Evolutionary conservation across 2,329 filamentous ascomycete species (phyloP).

Genomic region (Arthroderma sp.): DNA sequence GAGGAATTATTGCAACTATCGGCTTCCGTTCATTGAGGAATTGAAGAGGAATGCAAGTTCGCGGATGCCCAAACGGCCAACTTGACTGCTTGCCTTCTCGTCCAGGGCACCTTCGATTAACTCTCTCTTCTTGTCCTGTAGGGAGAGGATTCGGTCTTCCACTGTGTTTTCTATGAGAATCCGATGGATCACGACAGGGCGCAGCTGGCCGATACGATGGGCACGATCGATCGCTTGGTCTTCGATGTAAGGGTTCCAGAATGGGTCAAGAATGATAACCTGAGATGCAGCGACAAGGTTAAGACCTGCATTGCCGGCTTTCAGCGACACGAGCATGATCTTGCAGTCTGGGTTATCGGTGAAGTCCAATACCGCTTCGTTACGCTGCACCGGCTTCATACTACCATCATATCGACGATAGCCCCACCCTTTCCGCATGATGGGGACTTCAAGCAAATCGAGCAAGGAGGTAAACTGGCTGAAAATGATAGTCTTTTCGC

Average conservation of each 20-base stretch:
- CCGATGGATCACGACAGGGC: slow-evolving; percentile 64
- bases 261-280: slow-evolving; percentile 82
- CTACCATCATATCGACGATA: slow-evolving; percentile 64
- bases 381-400: slow-evolving; percentile 55
- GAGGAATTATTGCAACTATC: too few species aligned
- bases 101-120: slow-evolving; percentile 70
- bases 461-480: slow-evolving; percentile 69
- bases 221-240: slow-evolving; percentile 85
- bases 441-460: slow-evolving; percentile 61
- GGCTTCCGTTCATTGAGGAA: too few species aligned
- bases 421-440: slow-evolving; percentile 43
- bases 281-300: slow-evolving; percentile 73
- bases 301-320: slow-evolving; percentile 71
- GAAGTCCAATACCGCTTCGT: slow-evolving; percentile 55
- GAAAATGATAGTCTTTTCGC: slow-evolving; percentile 70
- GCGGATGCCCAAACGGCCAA: slow-evolving; percentile 51
- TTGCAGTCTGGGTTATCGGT: slow-evolving; percentile 46
- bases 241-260: slow-evolving; percentile 90
- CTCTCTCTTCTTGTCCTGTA: slow-evolving; percentile 66
- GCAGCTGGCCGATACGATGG: slow-evolving; percentile 70
- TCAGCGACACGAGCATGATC: slow-evolving; percentile 65
- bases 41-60: slow-evolving; percentile 59
- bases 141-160: slow-evolving; percentile 68
- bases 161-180: slow-evolving; percentile 66
- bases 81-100: slow-evolving; percentile 53